phyloP scores from a whole-genome alignment of 2,329 filamentous ascomycete genomes.

The Periconia macrospinosa region DNA sequence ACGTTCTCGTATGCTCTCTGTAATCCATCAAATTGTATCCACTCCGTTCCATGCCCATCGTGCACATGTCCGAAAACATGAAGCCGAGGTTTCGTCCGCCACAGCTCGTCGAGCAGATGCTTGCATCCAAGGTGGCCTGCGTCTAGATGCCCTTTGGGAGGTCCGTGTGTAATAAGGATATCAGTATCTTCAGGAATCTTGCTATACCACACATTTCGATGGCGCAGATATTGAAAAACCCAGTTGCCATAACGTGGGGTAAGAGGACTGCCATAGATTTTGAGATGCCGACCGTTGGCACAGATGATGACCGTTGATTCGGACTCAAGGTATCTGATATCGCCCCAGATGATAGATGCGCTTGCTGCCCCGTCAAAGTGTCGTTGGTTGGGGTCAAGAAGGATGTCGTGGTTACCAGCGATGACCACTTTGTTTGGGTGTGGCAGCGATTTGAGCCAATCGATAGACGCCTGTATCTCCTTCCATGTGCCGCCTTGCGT shows the following conservation, averaged over 20 bases:
- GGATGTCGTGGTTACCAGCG: constrained; percentile 77
- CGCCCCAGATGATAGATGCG: constrained; percentile 61
- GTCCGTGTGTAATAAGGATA: constrained; percentile 76
- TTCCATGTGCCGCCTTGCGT: constrained; percentile 68
- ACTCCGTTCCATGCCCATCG: constrained; percentile 46
- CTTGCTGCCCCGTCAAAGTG: background rate
- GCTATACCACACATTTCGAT: constrained; percentile 64
- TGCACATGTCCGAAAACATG: constrained; percentile 85
- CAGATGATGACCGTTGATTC: constrained; percentile 58
- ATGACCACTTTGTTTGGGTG: constrained; percentile 79
- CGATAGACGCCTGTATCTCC: constrained; percentile 74
- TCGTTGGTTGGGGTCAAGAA: constrained; percentile 19
- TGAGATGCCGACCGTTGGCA: constrained; percentile 53
- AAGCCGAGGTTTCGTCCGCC: constrained; percentile 69
- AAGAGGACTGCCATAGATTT: constrained; percentile 75
- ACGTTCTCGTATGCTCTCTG: constrained; percentile 5
- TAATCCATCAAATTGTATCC: constrained; percentile 3
- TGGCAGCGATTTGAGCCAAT: constrained; percentile 74
- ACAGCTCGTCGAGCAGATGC: constrained; percentile 68
- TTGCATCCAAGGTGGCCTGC: constrained; percentile 64
- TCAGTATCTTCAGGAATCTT: constrained; percentile 70
- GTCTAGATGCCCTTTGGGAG: constrained; percentile 72
- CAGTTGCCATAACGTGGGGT: constrained; percentile 73
- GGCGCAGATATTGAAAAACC: constrained; percentile 72
- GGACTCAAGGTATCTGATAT: constrained; percentile 73